phyloP scores from a whole-genome alignment of 208 protist species.

The Crithidia brevicula region DNA sequence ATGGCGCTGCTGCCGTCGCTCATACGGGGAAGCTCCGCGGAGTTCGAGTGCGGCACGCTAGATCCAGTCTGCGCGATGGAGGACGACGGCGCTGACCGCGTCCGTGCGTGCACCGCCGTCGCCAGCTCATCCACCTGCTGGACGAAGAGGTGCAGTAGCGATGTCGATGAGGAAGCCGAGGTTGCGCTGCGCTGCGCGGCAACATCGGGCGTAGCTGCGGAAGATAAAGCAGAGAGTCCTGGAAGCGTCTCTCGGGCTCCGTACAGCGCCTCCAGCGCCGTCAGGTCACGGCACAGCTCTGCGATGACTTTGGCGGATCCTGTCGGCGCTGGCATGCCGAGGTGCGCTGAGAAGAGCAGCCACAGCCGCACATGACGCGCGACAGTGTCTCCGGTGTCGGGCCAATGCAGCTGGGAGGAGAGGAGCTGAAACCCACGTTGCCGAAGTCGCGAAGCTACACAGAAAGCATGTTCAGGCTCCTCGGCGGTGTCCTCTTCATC shows the following conservation, averaged over 20 bases:
- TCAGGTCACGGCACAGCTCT: slow-evolving; percentile 52
- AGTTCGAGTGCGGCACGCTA: not conserved
- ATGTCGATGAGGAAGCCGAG: not conserved
- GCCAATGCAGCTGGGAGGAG: slow-evolving; percentile 19
- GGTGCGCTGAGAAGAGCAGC: slow-evolving; percentile 26
- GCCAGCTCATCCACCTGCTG: slow-evolving; percentile 43
- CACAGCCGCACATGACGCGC: slow-evolving; percentile 18
- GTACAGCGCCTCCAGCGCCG: slow-evolving; percentile 42
- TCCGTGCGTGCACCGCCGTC: slow-evolving; percentile 9
- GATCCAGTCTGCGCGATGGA: too few species aligned
- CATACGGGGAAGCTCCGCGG: slow-evolving; percentile 20
- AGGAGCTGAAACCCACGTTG: slow-evolving; percentile 18
- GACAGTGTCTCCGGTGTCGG: not conserved
- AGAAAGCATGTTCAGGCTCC: not conserved
- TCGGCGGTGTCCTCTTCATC: not conserved
- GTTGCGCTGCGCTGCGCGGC: not conserved
- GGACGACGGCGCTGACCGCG: not conserved
- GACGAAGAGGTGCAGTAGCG: slow-evolving; percentile 27
- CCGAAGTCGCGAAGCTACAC: not conserved
- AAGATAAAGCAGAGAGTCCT: too few species aligned
- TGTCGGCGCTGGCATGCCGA: not conserved
- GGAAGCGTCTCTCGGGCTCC: too few species aligned
- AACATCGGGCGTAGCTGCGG: too few species aligned
- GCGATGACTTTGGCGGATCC: slow-evolving; percentile 3
- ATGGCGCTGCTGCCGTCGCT: slow-evolving; percentile 26